These are phyloP conservation scores for Hygrocybe coccinea DNA, from an alignment of 768 basidiomycete species.

Conservation along the genomic window DNA sequence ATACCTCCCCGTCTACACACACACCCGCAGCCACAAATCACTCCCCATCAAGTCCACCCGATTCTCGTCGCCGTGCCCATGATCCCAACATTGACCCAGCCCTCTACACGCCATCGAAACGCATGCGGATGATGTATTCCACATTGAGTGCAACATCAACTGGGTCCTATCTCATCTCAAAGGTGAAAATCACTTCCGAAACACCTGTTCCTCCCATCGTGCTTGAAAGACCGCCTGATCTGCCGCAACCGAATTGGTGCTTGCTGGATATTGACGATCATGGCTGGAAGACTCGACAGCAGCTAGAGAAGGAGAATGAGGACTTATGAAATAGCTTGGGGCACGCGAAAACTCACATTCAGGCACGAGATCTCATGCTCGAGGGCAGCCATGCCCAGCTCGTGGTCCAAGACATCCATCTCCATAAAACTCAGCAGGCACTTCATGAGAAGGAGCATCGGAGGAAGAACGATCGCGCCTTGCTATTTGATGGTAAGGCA, in stretches of 20 bases:
- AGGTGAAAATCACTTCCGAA: conserved; percentile 7
- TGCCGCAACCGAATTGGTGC: background rate
- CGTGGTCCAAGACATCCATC: conserved; percentile 17
- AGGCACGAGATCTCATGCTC: conserved; percentile 7
- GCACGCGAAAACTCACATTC: conserved; percentile 7
- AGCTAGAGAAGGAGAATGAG: conserved; percentile 5
- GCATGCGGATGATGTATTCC: conserved; percentile 17
- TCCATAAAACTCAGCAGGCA: conserved; percentile 10
- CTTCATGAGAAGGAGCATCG: conserved; percentile 16
- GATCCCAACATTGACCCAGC: conserved; percentile 14
- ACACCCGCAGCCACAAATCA: background rate
- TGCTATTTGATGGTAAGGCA: conserved; percentile 9
- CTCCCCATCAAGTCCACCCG: background rate
- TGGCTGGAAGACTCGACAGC: background rate
- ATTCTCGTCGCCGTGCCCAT: background rate
- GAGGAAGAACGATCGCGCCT: conserved; percentile 4
- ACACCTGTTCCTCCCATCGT: conserved; percentile 8
- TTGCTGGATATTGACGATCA: background rate
- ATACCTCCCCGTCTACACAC: conserved; percentile 1
- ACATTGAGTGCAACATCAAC: conserved; percentile 15
- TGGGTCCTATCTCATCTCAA: conserved; percentile 19
- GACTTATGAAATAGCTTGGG: conserved; percentile 1
- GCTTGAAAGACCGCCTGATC: conserved; percentile 10
- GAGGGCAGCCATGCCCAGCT: conserved; percentile 17
- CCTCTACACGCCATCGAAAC: conserved; percentile 23